Percentiles rank a stretch among this genome's conserved stretches.
These are phyloP conservation scores for Starmerella potacharoeniae DNA, from an alignment of 805 yeast genomes.

Conservation along the genomic window DNA sequence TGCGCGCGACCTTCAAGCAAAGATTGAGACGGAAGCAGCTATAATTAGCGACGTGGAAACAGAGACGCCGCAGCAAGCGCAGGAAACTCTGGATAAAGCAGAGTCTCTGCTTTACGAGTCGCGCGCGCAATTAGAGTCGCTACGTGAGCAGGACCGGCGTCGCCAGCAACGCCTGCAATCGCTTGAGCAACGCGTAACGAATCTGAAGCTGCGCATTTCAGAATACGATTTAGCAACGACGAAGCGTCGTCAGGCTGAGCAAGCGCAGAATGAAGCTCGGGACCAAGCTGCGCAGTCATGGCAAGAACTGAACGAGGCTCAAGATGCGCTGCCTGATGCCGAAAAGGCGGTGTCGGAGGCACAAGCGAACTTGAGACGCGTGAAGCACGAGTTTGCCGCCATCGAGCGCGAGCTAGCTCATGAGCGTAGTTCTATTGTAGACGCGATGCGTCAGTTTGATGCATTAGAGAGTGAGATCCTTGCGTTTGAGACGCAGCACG, in stretches of 20 bases:
- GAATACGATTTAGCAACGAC: slow-evolving; percentile 18
- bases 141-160: slow-evolving; percentile 1
- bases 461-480: slow-evolving; percentile 12
- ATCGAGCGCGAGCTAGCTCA: slow-evolving; percentile 10
- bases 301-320: neutral
- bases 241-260: neutral
- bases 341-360: slow-evolving; percentile 1
- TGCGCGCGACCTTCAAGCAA: neutral
- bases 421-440: neutral
- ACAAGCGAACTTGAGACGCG: neutral
- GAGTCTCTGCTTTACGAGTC: neutral
- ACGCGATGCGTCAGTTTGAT: slow-evolving; percentile 1
- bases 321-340: neutral
- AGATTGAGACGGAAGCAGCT: slow-evolving; percentile 1
- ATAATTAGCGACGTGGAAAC: neutral
- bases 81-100: slow-evolving; percentile 23
- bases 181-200: slow-evolving; percentile 11
- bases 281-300: neutral
- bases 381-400: slow-evolving; percentile 5
- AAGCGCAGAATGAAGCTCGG: neutral
- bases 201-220: slow-evolving; percentile 14
- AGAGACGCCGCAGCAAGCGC: slow-evolving; percentile 21
- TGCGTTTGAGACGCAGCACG: slow-evolving; percentile 4
- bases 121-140: slow-evolving; percentile 1
- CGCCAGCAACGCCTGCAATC: slow-evolving; percentile 2